phyloP scores from a whole-genome alignment of 139 green algal genomes.

The Pedinophyceae sp. region DNA sequence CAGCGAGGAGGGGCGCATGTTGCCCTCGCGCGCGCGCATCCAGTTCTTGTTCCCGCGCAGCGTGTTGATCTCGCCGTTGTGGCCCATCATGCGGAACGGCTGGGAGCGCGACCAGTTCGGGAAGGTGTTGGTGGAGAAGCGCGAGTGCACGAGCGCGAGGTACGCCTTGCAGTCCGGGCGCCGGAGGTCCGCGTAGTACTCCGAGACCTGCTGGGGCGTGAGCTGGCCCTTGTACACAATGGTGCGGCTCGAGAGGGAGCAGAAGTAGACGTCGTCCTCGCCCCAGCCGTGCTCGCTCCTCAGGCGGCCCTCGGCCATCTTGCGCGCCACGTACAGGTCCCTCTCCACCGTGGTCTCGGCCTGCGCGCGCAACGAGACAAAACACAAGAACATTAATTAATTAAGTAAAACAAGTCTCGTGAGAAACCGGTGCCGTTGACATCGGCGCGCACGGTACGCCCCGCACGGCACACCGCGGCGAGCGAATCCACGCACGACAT shows the following conservation, averaged over 20 bases:
- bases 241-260: conserved; percentile 69
- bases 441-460: no score
- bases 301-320: conserved; percentile 50
- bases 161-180: conserved; percentile 58
- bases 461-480: no score
- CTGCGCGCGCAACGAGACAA: no score
- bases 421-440: no score
- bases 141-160: conserved; percentile 83
- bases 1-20: conserved; percentile 57
- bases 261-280: conserved; percentile 80
- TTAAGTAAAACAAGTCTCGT: no score
- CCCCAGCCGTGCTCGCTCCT: conserved; percentile 10
- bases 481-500: no score
- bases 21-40: conserved; percentile 81
- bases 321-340: conserved; percentile 77
- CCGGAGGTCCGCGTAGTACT: conserved; percentile 76
- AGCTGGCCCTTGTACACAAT: conserved; percentile 97
- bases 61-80: conserved; percentile 92
- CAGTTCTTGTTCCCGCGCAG: conserved; percentile 70
- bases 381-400: no score
- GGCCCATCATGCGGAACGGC: conserved; percentile 82
- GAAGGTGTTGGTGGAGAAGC: conserved; percentile 97
- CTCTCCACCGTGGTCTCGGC: neutral
- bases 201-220: conserved; percentile 58
- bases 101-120: conserved; percentile 80